Evolutionary conservation across 2,329 filamentous ascomycete species (phyloP).

Genomic region (Aspergillus aculeatinus): DNA sequence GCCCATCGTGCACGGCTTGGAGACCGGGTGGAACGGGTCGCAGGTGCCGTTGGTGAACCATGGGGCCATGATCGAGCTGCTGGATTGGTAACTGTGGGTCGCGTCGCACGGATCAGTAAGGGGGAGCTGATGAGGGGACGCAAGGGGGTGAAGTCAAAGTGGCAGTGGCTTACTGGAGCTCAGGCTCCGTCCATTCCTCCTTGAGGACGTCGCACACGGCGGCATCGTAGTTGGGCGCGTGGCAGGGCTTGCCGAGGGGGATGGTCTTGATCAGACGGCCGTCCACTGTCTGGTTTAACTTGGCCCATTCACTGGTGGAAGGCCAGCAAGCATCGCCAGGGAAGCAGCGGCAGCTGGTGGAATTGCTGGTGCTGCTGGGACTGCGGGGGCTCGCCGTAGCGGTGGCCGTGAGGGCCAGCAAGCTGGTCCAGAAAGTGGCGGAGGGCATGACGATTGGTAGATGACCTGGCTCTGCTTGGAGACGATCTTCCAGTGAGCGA

Average conservation of each 20-base stretch:
- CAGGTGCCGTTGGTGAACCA: constrained; percentile 15
- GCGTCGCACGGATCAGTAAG: too few species aligned
- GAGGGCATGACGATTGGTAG: background rate
- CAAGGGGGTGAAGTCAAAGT: background rate
- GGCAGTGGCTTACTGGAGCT: constrained; percentile 43
- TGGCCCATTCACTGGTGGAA: constrained; percentile 3
- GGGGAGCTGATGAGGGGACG: background rate
- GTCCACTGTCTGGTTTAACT: constrained; percentile 53
- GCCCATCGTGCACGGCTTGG: constrained; percentile 29
- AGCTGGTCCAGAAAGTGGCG: background rate
- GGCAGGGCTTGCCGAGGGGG: constrained; percentile 56
- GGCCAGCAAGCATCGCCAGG: constrained; percentile 4
- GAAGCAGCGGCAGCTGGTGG: constrained; percentile 5
- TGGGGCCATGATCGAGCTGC: constrained; percentile 16
- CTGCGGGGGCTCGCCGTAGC: background rate
- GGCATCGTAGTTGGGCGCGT: constrained; percentile 49
- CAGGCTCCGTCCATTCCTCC: constrained; percentile 46
- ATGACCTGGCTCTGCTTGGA: background rate
- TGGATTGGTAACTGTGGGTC: background rate
- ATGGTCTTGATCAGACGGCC: constrained; percentile 54
- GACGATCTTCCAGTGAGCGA: background rate
- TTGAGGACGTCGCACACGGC: constrained; percentile 45
- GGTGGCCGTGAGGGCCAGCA: constrained; percentile 4
- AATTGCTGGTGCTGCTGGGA: background rate
- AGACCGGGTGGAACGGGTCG: constrained; percentile 21